phyloP scores from a whole-genome alignment of 768 basidiomycete genomes.

The Trametes gibbosa region DNA sequence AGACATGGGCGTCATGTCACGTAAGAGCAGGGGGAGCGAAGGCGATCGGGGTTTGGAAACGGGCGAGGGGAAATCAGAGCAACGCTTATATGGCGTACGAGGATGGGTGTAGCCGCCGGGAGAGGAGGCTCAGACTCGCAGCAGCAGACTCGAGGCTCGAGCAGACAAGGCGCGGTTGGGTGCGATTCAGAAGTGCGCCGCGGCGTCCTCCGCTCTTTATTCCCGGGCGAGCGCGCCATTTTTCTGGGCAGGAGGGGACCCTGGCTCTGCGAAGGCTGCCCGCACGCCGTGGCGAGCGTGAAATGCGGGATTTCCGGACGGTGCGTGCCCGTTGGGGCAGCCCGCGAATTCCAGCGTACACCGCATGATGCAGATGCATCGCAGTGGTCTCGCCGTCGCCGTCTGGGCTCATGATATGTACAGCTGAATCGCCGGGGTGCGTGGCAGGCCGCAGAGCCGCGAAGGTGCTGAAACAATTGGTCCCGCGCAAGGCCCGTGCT shows the following conservation, averaged over 20 bases:
- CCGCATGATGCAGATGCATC: too few species aligned
- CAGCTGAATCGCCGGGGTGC: slow-evolving; percentile 9
- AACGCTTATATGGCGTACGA: slow-evolving; percentile 20
- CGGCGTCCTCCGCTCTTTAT: neutral
- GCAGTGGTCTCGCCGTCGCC: slow-evolving; percentile 1
- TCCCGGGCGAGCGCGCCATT: neutral
- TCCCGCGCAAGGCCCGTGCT: slow-evolving; percentile 2
- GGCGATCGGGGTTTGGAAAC: slow-evolving; percentile 27
- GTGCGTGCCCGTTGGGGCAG: neutral
- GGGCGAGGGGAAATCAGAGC: slow-evolving; percentile 18
- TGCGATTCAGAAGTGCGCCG: neutral
- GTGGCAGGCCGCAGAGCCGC: slow-evolving; percentile 18
- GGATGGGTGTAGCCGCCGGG: slow-evolving; percentile 16
- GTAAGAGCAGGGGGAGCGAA: slow-evolving; percentile 25
- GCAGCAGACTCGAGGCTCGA: too few species aligned
- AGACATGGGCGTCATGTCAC: slow-evolving; percentile 26
- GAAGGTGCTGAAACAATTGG: slow-evolving; percentile 18
- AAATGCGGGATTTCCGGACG: neutral
- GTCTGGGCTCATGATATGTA: neutral
- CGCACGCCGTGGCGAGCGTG: neutral
- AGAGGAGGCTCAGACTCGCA: too few species aligned
- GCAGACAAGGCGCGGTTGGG: neutral
- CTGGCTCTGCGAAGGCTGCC: neutral
- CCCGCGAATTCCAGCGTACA: slow-evolving; percentile 5
- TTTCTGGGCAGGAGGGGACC: slow-evolving; percentile 8